phyloP scores from a whole-genome alignment of 1,139 yeast species.

The Yamadazyma trypodendri region DNA sequence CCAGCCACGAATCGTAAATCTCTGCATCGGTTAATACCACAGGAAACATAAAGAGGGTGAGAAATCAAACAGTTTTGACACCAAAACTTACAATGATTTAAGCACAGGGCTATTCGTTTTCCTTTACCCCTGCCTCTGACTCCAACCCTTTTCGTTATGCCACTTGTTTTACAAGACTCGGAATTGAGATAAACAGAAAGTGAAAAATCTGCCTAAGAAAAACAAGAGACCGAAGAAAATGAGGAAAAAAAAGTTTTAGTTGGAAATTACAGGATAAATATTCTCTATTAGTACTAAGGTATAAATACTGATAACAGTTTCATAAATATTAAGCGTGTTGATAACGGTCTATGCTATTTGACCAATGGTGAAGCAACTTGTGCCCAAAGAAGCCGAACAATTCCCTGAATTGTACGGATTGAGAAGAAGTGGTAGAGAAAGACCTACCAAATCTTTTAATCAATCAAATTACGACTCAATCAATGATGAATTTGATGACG shows the following conservation, averaged over 20 bases:
- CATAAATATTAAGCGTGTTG: background rate
- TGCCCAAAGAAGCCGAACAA: slow-evolving; percentile 43
- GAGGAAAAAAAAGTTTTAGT: slow-evolving; percentile 2
- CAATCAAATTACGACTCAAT: slow-evolving; percentile 27
- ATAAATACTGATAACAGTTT: background rate
- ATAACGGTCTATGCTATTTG: background rate
- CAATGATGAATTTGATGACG: slow-evolving; percentile 20
- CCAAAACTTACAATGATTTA: no score
- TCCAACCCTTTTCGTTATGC: background rate
- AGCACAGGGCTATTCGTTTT: no score
- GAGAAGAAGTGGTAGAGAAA: slow-evolving; percentile 80
- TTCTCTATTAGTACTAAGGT: background rate
- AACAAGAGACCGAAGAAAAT: background rate
- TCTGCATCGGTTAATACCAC: no score
- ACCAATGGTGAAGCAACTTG: slow-evolving; percentile 12
- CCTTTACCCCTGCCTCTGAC: no score
- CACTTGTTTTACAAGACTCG: background rate
- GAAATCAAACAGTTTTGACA: no score
- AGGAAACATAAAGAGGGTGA: no score
- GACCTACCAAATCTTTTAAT: slow-evolving; percentile 37
- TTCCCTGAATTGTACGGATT: slow-evolving; percentile 93
- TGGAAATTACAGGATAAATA: slow-evolving; percentile 1
- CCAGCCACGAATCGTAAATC: no score
- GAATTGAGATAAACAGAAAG: background rate
- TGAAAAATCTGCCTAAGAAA: background rate